Evolutionary conservation across 129 eudicot genomes (phyloP), one percentile per base, ranked within the genome.

Genomic region (Silybum marianum): DNA sequence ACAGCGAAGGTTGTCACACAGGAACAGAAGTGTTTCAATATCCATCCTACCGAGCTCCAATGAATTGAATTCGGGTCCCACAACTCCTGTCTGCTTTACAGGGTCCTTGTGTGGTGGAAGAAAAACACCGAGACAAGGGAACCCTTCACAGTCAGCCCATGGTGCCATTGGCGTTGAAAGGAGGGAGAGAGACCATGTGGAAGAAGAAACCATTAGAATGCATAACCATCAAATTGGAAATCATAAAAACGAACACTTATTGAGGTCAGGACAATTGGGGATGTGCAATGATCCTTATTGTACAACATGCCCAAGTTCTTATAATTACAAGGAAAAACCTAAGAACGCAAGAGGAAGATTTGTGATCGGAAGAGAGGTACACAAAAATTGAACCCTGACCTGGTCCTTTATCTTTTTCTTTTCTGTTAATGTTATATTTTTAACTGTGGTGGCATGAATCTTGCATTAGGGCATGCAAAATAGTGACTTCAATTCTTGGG

Each of bases 251-350:
- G 94, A 89, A 54, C 86, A 90, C 78, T 87, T 94, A 34, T 51
- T 82, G 81, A 87, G 68, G 85, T 92, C 98, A 3, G 98, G 96
- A 9, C 90, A 84, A 65, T 70, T 94, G 48, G 97, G 95, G 19
- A 87, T 90, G 92, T 94, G 98, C 80, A 84, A 87, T 74, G 95
- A 90, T 84, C 97, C 98, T 12, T 93, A 91, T 60, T 93, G 98
- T 88, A 90, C 93, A 48, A 85, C 95, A 11, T 93, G 98, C 70
- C 98, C 98, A 40, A 81, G 88, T 13, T 82, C 85, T 62, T 87
- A 83, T 81, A 46, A 80, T 77, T n/a, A 79, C 40, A 80, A 87
- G 69, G 91, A 81, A 54, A 80, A 69, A 12, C 78, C 13, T 67
- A 84, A 81, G 81, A 63, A 76, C 63, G 22, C 77, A 30, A 87